Evolutionary conservation across 1,284 basidiomycete genomes (phyloP).

Genomic region (Ceratobasidium sp.): DNA sequence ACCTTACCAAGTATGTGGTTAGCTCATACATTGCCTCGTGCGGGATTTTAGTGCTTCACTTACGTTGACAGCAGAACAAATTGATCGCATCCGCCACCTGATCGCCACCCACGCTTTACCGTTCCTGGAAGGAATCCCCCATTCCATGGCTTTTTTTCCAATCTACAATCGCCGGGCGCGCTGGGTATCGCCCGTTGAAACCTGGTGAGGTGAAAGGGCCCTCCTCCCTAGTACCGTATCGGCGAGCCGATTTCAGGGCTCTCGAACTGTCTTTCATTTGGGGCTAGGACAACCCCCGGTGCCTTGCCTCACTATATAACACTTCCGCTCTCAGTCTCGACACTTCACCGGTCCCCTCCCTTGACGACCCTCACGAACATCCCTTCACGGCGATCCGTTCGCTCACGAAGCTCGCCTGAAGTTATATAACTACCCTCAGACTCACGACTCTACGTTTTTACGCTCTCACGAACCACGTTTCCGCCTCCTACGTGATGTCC

Average conservation of each 20-base stretch:
- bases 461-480: not conserved
- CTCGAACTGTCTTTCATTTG: not conserved
- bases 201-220: not conserved
- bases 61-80: slow-evolving; percentile 21
- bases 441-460: slow-evolving; percentile 8
- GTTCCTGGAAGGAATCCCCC: slow-evolving; percentile 26
- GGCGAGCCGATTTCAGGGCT: slow-evolving; percentile 27
- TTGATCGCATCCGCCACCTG: slow-evolving; percentile 14
- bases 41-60: not conserved
- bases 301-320: slow-evolving; percentile 15
- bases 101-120: slow-evolving; percentile 23
- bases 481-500: not conserved
- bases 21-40: not conserved
- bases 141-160: not conserved
- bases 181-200: slow-evolving; percentile 4
- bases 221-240: slow-evolving; percentile 8
- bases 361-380: slow-evolving; percentile 34
- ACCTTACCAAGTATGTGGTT: slow-evolving; percentile 28
- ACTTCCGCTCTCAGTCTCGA: not conserved
- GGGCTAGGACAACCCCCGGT: not conserved
- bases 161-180: not conserved
- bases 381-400: not conserved
- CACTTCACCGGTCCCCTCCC: slow-evolving; percentile 10
- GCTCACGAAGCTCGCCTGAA: not conserved
- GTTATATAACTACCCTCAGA: not conserved